Evolutionary conservation across 768 basidiomycete genomes (phyloP).

Genomic region (Peribolospora baueri): DNA sequence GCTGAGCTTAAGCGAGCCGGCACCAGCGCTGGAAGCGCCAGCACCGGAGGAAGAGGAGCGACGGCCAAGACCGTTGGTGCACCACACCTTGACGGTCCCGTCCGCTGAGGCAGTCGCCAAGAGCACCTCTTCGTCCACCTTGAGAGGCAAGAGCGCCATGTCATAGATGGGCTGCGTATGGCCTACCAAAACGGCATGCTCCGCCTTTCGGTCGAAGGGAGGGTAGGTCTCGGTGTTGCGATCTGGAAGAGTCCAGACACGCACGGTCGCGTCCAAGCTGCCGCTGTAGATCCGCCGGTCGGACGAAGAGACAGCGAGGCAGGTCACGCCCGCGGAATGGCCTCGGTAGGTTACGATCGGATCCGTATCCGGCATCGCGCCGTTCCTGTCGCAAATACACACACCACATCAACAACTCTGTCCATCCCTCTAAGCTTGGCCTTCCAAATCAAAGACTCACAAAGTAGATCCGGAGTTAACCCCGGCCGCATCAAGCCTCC

Average conservation of each 20-base stretch:
- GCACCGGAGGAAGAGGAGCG: conserved; percentile 12
- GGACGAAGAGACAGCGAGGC: conserved; percentile 39
- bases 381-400: not conserved
- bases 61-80: not conserved
- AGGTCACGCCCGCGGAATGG: conserved; percentile 73
- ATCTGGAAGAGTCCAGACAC: conserved; percentile 63
- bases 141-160: conserved; percentile 43
- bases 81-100: conserved; percentile 76
- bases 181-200: conserved; percentile 58
- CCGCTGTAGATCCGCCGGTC: conserved; percentile 69
- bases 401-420: not conserved
- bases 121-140: conserved; percentile 36
- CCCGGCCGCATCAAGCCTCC: conserved; percentile 67
- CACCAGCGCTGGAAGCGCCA: conserved; percentile 17
- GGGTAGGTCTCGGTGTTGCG: conserved; percentile 68
- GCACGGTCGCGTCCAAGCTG: conserved; percentile 77
- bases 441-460: not conserved
- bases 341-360: conserved; percentile 82
- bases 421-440: not conserved
- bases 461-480: conserved; percentile 36
- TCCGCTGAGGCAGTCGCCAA: conserved; percentile 80
- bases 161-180: conserved; percentile 97
- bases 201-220: conserved; percentile 56
- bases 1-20: conserved; percentile 41
- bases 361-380: conserved; percentile 55